Base-by-base conservation (phyloP, 1,284 basidiomycete species). In the Ustilago hordei region DNA sequence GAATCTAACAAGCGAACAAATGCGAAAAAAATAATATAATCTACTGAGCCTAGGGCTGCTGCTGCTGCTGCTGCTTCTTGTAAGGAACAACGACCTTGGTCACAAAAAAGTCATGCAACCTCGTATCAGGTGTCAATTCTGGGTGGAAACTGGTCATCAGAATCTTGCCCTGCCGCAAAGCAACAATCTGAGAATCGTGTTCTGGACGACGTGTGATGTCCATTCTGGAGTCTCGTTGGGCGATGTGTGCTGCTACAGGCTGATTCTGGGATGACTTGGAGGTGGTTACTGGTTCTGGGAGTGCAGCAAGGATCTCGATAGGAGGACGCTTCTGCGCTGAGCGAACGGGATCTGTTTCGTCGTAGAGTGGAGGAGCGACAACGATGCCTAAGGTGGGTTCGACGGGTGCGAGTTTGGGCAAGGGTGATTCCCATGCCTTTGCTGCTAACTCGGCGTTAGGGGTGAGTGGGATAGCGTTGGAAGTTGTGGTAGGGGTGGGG, bases 71-170 rank as follows among this genome's bases (percentile, higher is more conserved):
- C 31, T 55, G 38, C 60, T 55, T 32, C 56, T 67, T 70, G 55
- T 60, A 65, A 15, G 74, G 74, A 11, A 39, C 48, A 8, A 75
- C 76, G 13, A 78, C 60, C 31, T 70, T 74, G 34, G 66, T 65
- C 38, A 95, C 88, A 80, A 94, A 95, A 83, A 92, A 94, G 75
- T 95, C 92, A 85, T 98, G 95, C 82, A 98, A 93, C 39, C 96
- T 90, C 64, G 90, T 88, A 85, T 99, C 96, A 43, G 89, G 89
- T 17, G 93, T 96, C 52, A 98, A 88, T 87, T 98, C 96, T 0
- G 96, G 96, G 84, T 98, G 96, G 88, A 98, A 98, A 2, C 92
- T 93, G 2, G 95, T 96, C 35, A 95, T 89, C 59, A 98, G 88
- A 83, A 95, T 91, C 45, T 89, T 89, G 19, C 95, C 95, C 85